A percentile compares a stretch with the other conserved stretches of the same genome.
Conservation (phyloP, 306 rosid genomes). For the Sicyos baderoa region DNA sequence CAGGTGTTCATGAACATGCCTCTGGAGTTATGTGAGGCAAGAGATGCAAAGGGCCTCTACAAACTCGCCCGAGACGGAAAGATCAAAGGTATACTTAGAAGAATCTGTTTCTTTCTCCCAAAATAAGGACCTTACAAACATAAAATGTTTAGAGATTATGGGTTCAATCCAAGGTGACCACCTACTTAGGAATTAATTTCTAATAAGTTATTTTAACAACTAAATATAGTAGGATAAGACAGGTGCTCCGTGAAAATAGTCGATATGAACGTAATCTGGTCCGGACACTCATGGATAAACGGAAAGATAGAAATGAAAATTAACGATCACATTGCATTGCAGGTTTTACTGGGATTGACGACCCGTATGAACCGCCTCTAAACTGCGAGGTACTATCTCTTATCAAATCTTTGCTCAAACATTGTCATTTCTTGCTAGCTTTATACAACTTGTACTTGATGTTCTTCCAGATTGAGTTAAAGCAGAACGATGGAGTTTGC, state of each 20-base stretch:
- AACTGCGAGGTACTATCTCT: conserved; percentile 63
- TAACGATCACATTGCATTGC: conserved; percentile 6
- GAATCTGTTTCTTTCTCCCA: background rate
- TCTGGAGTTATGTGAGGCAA: conserved; percentile 57
- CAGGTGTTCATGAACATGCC: conserved; percentile 91
- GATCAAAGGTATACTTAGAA: conserved; percentile 53
- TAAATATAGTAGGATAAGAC: no score
- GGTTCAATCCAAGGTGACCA: no score
- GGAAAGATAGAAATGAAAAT: background rate
- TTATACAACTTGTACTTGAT: background rate
- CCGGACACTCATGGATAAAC: no score
- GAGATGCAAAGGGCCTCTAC: conserved; percentile 86
- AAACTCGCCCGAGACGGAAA: conserved; percentile 88
- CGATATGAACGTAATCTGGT: no score
- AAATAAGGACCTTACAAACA: background rate
- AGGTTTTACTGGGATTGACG: conserved; percentile 90
- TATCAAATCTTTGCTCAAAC: background rate
- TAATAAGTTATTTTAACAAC: no score
- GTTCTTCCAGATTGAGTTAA: conserved; percentile 45
- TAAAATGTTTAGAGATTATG: no score
- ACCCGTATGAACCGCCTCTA: conserved; percentile 73
- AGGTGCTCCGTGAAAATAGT: no score
- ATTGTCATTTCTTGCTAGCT: background rate
- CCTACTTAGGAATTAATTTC: no score
- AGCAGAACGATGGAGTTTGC: conserved; percentile 44